A percentile compares a stretch with the other conserved stretches of the same genome.
Conservation (phyloP, 2,329 filamentous ascomycete genomes). For the Aspergillus sp. region DNA sequence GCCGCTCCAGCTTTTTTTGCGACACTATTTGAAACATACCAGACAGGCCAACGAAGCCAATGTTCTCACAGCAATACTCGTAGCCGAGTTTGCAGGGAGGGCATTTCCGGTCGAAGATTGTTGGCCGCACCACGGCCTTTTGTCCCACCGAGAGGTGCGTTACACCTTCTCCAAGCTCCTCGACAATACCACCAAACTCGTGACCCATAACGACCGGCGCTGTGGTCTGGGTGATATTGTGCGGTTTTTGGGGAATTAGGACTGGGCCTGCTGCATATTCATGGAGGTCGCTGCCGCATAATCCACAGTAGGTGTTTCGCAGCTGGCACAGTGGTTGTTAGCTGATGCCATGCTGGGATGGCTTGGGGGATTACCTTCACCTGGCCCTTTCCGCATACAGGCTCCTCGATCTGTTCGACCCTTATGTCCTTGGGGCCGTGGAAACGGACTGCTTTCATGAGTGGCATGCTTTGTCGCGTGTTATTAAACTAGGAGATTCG, state of each 20-base stretch:
- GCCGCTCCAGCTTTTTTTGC: neutral
- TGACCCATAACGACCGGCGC: slow-evolving; percentile 64
- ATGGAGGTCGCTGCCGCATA: slow-evolving; percentile 47
- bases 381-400: slow-evolving; percentile 50
- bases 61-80: slow-evolving; percentile 63
- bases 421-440: slow-evolving; percentile 37
- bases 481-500: neutral
- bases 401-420: slow-evolving; percentile 36
- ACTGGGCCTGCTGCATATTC: slow-evolving; percentile 52
- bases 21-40: slow-evolving; percentile 18
- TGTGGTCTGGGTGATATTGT: slow-evolving; percentile 57
- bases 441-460: slow-evolving; percentile 35
- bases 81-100: slow-evolving; percentile 52
- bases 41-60: slow-evolving; percentile 55
- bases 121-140: slow-evolving; percentile 60
- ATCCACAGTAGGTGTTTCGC: slow-evolving; percentile 34
- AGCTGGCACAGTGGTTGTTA: slow-evolving; percentile 12
- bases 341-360: no score
- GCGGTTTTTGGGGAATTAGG: slow-evolving; percentile 53
- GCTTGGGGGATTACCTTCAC: slow-evolving; percentile 37
- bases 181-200: slow-evolving; percentile 62
- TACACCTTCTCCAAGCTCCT: slow-evolving; percentile 57
- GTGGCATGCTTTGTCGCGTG: neutral
- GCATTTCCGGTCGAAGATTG: slow-evolving; percentile 20
- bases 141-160: slow-evolving; percentile 42